Evolutionary conservation across 2,329 filamentous ascomycete species (phyloP), one percentile per base, ranked within the genome.

Genomic region (Fulvia fulva): DNA sequence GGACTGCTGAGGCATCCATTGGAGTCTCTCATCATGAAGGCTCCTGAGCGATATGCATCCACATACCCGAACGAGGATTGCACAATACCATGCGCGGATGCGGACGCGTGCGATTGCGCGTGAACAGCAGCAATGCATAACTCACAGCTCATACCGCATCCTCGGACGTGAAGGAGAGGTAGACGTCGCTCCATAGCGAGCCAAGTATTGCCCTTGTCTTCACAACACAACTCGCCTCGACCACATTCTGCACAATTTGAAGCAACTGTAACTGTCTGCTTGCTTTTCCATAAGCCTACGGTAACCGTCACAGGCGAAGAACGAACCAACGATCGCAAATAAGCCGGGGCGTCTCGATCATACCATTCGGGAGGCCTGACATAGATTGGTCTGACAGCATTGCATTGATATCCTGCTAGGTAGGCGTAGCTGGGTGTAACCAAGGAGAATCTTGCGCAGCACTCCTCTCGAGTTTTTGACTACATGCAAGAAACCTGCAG

Each of bases 241-340:
- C 55, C 25, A 57, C 55, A 57, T 50, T 41, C 26, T 57, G 49
- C 50, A 37, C 30, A 30, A 47, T 41, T 41, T 19, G 23, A 55
- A 50, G 45, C 53, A 55, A 43, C 55, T 57, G 55, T 57, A 57
- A 53, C 55, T 57, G 55, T 57, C 44, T 49, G 55, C 55, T 57
- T 51, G 41, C 25, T 47, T 46, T 25, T n/a, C 50, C n/a, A 57
- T 57, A 46, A 57, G 55, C 50, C 37, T 41, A 57, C 55, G 55
- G 55, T 57, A 57, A 26, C 51, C 32, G 55, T 57, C 55, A 53
- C 23, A 53, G 55, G 55, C 55, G 55, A 26, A 57, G 55, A 57
- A 57, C 49, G 43, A 57, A 49, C 45, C 54, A 53, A 47, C 55
- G 55, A 57, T 57, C 55, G 34, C 55, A 57, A 57, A 57, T 57